Conservation (phyloP, 441 rosid genomes). For the Omphalea diandra region DNA sequence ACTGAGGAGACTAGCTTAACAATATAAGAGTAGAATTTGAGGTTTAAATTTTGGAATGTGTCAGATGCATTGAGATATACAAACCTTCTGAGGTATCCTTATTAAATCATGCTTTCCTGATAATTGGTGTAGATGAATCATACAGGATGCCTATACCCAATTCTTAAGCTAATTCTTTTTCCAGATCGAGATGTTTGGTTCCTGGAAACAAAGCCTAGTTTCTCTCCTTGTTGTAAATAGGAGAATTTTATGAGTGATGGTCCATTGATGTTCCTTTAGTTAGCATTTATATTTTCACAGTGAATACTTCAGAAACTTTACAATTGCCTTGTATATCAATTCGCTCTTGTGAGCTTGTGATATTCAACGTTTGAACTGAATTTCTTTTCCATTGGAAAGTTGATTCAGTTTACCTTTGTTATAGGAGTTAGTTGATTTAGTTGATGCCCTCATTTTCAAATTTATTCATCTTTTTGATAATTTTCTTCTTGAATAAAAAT, state of each 20-base stretch:
- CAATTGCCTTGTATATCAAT: background rate
- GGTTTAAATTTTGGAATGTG: background rate
- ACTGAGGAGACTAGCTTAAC: background rate
- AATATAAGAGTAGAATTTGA: background rate
- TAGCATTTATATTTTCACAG: background rate
- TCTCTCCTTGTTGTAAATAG: background rate
- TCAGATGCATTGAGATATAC: background rate
- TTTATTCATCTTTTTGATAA: slow-evolving; percentile 9
- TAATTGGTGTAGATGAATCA: background rate
- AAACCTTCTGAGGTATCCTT: no score
- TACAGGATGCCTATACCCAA: background rate
- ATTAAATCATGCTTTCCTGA: no score
- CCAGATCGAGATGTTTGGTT: background rate
- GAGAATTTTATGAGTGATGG: background rate
- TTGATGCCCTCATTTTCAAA: slow-evolving; percentile 5
- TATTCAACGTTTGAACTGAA: background rate
- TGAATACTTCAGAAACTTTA: background rate
- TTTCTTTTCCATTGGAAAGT: background rate
- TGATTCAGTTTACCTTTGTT: background rate
- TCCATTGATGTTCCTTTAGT: background rate
- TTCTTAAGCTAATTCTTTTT: background rate
- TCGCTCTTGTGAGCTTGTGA: background rate
- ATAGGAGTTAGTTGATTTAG: background rate
- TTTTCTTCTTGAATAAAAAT: slow-evolving; percentile 2
- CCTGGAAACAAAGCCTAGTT: background rate